Evolutionary conservation across 495 filamentous ascomycete genomes (phyloP).

Genomic region (Penicillium flavigenum): DNA sequence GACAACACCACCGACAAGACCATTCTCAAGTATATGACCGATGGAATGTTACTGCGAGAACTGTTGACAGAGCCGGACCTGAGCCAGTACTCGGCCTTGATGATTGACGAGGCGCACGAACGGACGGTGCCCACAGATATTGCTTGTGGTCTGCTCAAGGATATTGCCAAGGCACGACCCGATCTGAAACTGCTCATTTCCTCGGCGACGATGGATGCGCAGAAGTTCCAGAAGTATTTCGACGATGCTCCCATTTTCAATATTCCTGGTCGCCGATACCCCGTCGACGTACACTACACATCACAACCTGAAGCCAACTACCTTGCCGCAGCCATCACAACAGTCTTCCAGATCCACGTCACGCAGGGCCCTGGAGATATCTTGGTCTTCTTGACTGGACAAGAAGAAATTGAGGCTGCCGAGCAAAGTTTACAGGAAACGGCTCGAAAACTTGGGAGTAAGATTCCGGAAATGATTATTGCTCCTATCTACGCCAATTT

Average conservation of each 20-base stretch:
- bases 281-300: constrained; percentile 91
- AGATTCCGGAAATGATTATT: constrained; percentile 81
- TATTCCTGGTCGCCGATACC: constrained; percentile 86
- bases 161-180: constrained; percentile 80
- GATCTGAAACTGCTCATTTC: constrained; percentile 92
- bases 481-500: constrained; percentile 89
- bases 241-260: constrained; percentile 96
- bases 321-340: constrained; percentile 85
- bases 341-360: constrained; percentile 94
- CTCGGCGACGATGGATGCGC: constrained; percentile 91
- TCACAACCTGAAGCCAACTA: constrained; percentile 94
- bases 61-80: constrained; percentile 88
- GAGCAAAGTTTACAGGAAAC: constrained; percentile 80
- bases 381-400: constrained; percentile 83
- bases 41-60: constrained; percentile 93
- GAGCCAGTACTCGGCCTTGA: constrained; percentile 79
- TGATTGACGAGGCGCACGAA: constrained; percentile 99
- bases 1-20: constrained; percentile 93
- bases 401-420: constrained; percentile 86
- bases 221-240: constrained; percentile 91
- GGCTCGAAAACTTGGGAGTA: constrained; percentile 73
- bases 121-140: constrained; percentile 90
- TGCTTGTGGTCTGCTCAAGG: constrained; percentile 85
- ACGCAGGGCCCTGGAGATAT: constrained; percentile 86
- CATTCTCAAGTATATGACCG: constrained; percentile 94